These are phyloP conservation scores for Russula olivacea DNA, from an alignment of 768 basidiomycete genomes.

Conservation along the genomic window DNA sequence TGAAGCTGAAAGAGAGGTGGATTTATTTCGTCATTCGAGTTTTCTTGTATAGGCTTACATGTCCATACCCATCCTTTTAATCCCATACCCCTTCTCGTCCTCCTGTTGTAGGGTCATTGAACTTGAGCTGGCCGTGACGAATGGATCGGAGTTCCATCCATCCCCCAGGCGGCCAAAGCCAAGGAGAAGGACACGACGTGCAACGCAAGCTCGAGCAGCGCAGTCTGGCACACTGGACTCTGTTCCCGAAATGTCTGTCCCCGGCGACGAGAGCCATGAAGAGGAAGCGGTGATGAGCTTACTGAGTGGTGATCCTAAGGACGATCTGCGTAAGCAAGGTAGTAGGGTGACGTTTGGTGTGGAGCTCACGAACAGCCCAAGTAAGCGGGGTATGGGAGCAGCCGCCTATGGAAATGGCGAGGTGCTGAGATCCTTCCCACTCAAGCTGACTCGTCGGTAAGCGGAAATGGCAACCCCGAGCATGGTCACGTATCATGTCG, in stretches of 20 bases:
- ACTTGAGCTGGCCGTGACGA: constrained; percentile 71
- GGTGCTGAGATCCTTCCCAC: constrained; percentile 30
- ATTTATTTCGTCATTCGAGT: constrained; percentile 64
- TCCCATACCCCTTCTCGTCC: constrained; percentile 28
- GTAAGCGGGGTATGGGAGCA: constrained; percentile 7
- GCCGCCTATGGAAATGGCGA: constrained; percentile 12
- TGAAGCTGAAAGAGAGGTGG: constrained; percentile 84
- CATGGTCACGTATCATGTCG: neutral
- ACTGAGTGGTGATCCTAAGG: constrained; percentile 14
- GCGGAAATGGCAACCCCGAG: neutral
- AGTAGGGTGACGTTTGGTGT: constrained; percentile 15
- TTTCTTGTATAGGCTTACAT: constrained; percentile 40
- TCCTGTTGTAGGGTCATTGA: constrained; percentile 59
- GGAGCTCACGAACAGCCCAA: constrained; percentile 25
- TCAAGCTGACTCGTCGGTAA: constrained; percentile 37
- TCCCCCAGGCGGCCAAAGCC: constrained; percentile 44
- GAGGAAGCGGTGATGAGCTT: constrained; percentile 24
- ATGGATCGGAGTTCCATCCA: constrained; percentile 54
- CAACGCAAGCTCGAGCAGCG: constrained; percentile 1
- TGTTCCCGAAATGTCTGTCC: constrained; percentile 6
- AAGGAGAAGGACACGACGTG: constrained; percentile 31
- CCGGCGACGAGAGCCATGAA: constrained; percentile 26
- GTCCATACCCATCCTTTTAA: constrained; percentile 23
- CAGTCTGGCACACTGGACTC: constrained; percentile 22
- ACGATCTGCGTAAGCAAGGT: constrained; percentile 22